phyloP scores from a whole-genome alignment of 1,139 yeast species.

The Schwanniomyces etchellsii region DNA sequence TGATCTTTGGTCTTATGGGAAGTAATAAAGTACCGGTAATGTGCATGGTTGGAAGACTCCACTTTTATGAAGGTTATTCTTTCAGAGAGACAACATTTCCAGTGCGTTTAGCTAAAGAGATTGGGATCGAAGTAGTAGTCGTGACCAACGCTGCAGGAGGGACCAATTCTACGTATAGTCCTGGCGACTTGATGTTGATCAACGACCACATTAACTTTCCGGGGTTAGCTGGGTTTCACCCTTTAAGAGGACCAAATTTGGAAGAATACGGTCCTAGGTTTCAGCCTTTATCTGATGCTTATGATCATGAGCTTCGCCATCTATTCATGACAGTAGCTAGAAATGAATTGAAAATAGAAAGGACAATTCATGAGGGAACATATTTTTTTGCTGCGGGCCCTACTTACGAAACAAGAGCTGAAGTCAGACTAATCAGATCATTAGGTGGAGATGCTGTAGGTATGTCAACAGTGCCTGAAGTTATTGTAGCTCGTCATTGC shows the following conservation, averaged over 20 bases:
- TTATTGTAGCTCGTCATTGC: conserved; percentile 83
- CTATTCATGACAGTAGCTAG: conserved; percentile 50
- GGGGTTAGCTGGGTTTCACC: conserved; percentile 84
- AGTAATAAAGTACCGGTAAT: conserved; percentile 68
- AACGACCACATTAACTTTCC: conserved; percentile 87
- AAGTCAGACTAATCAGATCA: conserved; percentile 64
- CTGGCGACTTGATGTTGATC: conserved; percentile 89
- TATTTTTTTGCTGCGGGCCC: conserved; percentile 90
- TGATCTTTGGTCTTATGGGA: conserved; percentile 76
- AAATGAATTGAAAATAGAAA: conserved; percentile 42
- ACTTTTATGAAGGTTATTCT: conserved; percentile 86
- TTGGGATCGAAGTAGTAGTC: conserved; percentile 58
- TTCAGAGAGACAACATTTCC: conserved; percentile 83
- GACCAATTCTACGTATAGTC: conserved; percentile 53
- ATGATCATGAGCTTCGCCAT: conserved; percentile 66
- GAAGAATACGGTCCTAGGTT: conserved; percentile 81
- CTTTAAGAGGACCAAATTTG: conserved; percentile 83
- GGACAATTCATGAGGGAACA: conserved; percentile 79
- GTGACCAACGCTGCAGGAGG: conserved; percentile 98
- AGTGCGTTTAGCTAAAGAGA: conserved; percentile 61
- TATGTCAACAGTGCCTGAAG: conserved; percentile 97
- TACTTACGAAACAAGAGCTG: conserved; percentile 90
- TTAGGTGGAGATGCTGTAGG: conserved; percentile 95
- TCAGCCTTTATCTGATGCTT: conserved; percentile 84
- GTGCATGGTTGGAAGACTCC: conserved; percentile 91